A percentile compares a stretch with the other conserved stretches of the same genome.
Conservation (phyloP, 2,329 filamentous ascomycete genomes). For the Sporothrix variecibatus region DNA sequence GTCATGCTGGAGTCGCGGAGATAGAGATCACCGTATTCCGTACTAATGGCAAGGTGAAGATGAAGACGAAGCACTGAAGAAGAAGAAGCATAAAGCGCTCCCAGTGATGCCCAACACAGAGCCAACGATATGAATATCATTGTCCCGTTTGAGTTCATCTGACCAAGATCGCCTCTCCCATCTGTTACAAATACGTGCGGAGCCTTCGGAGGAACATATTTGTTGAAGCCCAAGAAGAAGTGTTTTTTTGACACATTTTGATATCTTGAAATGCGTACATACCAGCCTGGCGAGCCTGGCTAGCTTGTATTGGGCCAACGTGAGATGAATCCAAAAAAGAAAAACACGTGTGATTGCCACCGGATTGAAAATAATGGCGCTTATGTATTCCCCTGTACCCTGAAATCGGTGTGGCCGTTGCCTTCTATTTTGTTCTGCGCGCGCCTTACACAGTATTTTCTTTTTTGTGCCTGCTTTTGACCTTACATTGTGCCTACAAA, state of each 20-base stretch:
- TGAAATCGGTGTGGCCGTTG: neutral
- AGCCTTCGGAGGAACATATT: neutral
- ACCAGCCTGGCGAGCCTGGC: too few species aligned
- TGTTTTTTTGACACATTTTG: too few species aligned
- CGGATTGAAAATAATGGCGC: neutral
- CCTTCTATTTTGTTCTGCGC: neutral
- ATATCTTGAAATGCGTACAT: too few species aligned
- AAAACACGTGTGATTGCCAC: conserved; percentile 4
- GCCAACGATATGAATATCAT: neutral
- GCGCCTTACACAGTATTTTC: neutral
- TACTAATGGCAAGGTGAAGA: neutral
- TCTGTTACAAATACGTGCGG: neutral
- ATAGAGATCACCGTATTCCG: neutral
- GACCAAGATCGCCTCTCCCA: neutral
- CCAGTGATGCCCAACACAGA: neutral
- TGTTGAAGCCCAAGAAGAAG: neutral
- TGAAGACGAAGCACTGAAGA: neutral
- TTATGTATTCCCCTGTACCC: neutral
- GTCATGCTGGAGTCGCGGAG: neutral
- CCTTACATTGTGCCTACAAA: neutral
- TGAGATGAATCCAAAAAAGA: neutral
- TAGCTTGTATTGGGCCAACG: too few species aligned
- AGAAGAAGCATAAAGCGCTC: neutral
- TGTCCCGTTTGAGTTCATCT: neutral
- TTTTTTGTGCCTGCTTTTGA: neutral